Percentiles rank a stretch among this genome's conserved stretches.
phyloP scores from a whole-genome alignment of 768 basidiomycete species.

The Chalciporus pseudorubinellus region DNA sequence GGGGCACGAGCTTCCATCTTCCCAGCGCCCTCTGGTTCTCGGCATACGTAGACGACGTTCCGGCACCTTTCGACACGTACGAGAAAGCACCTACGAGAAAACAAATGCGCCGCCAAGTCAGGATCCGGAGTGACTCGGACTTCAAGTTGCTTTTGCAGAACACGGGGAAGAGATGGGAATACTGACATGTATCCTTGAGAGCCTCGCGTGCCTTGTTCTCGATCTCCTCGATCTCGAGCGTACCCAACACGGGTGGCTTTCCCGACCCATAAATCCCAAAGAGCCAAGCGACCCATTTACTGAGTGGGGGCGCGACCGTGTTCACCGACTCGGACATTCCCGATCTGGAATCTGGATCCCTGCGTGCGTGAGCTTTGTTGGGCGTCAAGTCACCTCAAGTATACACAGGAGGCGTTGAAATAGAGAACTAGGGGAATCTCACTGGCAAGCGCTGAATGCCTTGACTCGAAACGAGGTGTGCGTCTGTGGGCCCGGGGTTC shows the following conservation, averaged over 20 bases:
- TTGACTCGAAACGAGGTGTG: neutral
- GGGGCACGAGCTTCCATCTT: constrained; percentile 53
- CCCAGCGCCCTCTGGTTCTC: constrained; percentile 62
- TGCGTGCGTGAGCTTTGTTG: no score
- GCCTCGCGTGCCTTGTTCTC: constrained; percentile 61
- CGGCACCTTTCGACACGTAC: constrained; percentile 72
- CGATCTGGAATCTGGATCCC: no score
- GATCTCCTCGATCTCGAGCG: constrained; percentile 60
- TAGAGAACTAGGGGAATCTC: neutral
- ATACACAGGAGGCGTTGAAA: no score
- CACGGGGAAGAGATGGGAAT: neutral
- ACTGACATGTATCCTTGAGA: constrained; percentile 54
- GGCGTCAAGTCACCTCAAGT: neutral
- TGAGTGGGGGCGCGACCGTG: constrained; percentile 19
- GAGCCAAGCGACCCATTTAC: constrained; percentile 22
- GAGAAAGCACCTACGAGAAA: constrained; percentile 52
- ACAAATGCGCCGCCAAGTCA: no score
- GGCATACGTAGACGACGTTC: constrained; percentile 58
- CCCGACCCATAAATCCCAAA: constrained; percentile 22
- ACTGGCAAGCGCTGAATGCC: neutral
- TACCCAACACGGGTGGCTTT: constrained; percentile 41
- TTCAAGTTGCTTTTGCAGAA: no score
- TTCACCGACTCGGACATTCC: constrained; percentile 22
- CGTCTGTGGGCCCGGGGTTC: neutral
- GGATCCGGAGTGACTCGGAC: no score